A percentile compares a stretch with the other conserved stretches of the same genome.
Conservation (phyloP, 1,139 yeast species). For the Arxiozyma bovina region DNA sequence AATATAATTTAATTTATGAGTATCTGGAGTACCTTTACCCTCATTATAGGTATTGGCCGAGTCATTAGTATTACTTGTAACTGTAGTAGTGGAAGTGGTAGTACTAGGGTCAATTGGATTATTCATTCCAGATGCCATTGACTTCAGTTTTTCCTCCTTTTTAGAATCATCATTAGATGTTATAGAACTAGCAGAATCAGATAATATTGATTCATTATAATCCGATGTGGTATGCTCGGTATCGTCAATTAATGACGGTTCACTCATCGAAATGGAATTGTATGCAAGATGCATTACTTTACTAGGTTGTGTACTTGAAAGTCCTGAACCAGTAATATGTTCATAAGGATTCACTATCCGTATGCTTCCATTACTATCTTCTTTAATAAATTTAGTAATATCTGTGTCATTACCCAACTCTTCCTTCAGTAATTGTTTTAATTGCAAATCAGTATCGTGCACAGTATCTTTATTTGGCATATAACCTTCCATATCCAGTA, state of each 20-base stretch:
- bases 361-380: constrained; percentile 66
- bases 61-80: background rate
- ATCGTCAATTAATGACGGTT: constrained; percentile 11
- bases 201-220: constrained; percentile 1
- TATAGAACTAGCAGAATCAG: constrained; percentile 1
- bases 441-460: constrained; percentile 58
- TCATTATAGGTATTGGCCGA: background rate
- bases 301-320: background rate
- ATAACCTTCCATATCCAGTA: constrained; percentile 93
- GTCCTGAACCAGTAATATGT: constrained; percentile 13
- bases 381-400: constrained; percentile 42
- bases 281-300: constrained; percentile 8
- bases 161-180: background rate
- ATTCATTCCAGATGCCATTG: background rate
- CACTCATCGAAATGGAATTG: constrained; percentile 17
- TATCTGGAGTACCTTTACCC: too few relatives aligned
- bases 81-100: too few relatives aligned
- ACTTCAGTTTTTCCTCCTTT: background rate
- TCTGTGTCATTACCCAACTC: constrained; percentile 53
- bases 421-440: constrained; percentile 63
- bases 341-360: constrained; percentile 45
- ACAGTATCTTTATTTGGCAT: constrained; percentile 74
- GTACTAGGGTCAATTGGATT: background rate
- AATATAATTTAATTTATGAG: constrained; percentile 40
- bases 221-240: constrained; percentile 1